Base-by-base conservation (phyloP, 371 early-diverging fungal genomes). In the Rhizopus microsporus region DNA sequence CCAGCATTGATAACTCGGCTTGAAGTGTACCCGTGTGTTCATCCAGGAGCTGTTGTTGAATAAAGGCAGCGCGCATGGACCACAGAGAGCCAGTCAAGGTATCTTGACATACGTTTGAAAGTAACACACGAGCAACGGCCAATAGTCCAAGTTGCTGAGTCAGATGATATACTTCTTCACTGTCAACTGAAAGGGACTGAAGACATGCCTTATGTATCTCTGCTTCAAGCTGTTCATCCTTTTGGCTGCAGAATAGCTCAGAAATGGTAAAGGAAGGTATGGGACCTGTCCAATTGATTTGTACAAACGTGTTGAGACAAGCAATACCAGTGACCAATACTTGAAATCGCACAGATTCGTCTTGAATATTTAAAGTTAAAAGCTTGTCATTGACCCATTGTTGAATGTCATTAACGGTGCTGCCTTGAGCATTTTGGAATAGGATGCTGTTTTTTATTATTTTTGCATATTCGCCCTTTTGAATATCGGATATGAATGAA, bases 1-100 rank as follows among this genome's bases (percentile, higher is more conserved):
- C 52, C 37, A 73, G 50, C 7, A 71, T 67, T 42, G 82, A 34
- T 51, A 89, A 77, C 10, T 69, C 55, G 1, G 63, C 66, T 23
- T 82, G 79, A 49, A 94, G 70, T 4, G 88, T 74, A n/a, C 81
- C 90, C 0, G 93, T 72, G n/a, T 82, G 85, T 49, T 95, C 89
- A 51, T 96, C 96, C 54, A 96, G 71, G 13, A 96, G 68, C 40
- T 88, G 82, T 66, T 97, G 96, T 66, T 93, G 93, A 12, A 92
- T 70, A 55, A 89, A 86, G 39, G 88, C 54, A 7, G 77, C 71
- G 7, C 98, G 88, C 33, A 83, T 72, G 7, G 81, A 80, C 95
- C 95, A 95, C 86, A 93, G 93, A 3, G 69, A 62, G 2, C 75
- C 80, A 9, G 77, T 69, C 9, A 56, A 16, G 7, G 53, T 60